Evolutionary conservation across 352 stramenopile species (phyloP), one percentile per base, ranked within the genome.

Genomic region (Phytophthora aleatoria): DNA sequence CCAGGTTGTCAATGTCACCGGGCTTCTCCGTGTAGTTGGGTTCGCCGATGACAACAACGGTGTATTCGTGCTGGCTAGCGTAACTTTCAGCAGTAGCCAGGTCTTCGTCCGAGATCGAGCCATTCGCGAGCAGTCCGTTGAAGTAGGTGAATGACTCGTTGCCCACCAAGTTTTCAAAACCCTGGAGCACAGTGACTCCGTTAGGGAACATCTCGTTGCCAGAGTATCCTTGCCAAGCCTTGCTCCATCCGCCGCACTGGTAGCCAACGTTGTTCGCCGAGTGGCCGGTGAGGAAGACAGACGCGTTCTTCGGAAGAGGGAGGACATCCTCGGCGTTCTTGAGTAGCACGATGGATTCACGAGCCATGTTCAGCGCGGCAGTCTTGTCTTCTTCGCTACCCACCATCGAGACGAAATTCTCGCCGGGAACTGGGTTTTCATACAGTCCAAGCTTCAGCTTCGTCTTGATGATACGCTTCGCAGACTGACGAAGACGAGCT

Each of bases 211-310:
- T 76, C 6, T 26, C 51, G 54, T 88, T 90, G 5, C 83, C 79
- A 13, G 81, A 81, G 50, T 79, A 77, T 12, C 86, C 90, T 54
- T 96, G 88, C 89, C 89, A 97, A 44, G 86, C 71, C 36, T 90
- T 71, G 2, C 76, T 85, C 89, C 89, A 96, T 7, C 84, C 84
- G 35, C 84, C 81, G 30, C 82, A 91, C 5, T 89, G 65, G 41
- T 82, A 76, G 1, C 81, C 84, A 5, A 90, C 77, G 36, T 90
- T 75, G 57, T 92, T 71, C 0, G 76, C 69, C 2, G 78, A 77
- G 12, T 76, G 83, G 0, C 83, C 81, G 1, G 83, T 92, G 20
- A 92, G 52, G 58, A 92, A 92, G 2, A 92, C 62, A 0, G 50
- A 56, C 2, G 54, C 57, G 7, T 31, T 58, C 9, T 75, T 65